Base-by-base conservation (phyloP, 768 basidiomycete species). In the Kwoniella pini region DNA sequence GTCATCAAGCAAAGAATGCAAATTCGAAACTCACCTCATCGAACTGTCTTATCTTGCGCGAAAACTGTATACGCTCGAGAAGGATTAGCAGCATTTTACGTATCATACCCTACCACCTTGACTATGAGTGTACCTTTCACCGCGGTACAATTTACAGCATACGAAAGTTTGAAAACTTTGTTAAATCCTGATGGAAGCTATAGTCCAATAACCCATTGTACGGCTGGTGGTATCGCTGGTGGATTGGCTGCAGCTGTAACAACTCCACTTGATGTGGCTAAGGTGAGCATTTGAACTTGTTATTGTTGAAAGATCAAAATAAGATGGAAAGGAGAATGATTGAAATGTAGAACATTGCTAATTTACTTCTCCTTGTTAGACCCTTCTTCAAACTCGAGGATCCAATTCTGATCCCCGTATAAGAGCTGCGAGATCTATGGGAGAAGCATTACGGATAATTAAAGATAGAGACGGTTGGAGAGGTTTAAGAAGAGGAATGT, bases 1-100 rank as follows among this genome's bases (percentile, higher is more conserved):
- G 95, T 99, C 70, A 91, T 99, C 82, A 99, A 99, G 81, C 96
- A 99, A 82, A 87, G 96, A 52, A 97, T 99, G 96, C 96, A 99
- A 80, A 83, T 98, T 57, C 93, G 94, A 81, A 86, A 89, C 74
- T 98, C 96, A 3, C 83, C 88, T 77, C 93, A 91, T 79, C 88
- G 88, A 44, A 91, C 90, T 36, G 90, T 94, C 42, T 80, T 87
- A 66, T 84, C 85, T n/a, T 93, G 92, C 68, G 91, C 93, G 57
- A 84, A 84, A 22, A 86, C 87, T 12, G 89, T 99, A 52, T 92
- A 91, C 80, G 84, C 80, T 43, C 86, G 81, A 33, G 96, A 99
- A 80, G 96, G 96, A 38, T 77, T 96, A 45, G 70, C 80, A 36
- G 96, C 96, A 9, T 98, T 99, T 83, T 99, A 97, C 80, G 86